Evolutionary conservation across 768 basidiomycete genomes (phyloP), one percentile per base, ranked within the genome.

Genomic region (Clavulina sp.): DNA sequence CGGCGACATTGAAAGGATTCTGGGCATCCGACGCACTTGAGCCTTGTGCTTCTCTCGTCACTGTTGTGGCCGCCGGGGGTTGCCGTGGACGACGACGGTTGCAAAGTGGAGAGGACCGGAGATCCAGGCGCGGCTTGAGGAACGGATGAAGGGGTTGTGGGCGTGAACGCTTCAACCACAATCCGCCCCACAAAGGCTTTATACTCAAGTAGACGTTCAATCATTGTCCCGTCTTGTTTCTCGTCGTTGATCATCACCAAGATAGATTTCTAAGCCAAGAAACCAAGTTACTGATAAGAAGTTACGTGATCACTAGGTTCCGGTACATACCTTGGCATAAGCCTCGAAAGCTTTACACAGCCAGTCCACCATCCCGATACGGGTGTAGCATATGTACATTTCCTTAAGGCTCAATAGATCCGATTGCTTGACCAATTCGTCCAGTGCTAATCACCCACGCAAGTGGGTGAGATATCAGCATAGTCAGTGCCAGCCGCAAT

Each of bases 221-320:
- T 80, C 85, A 92, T 89, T 19, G 73, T 69, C 7, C 84, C 85
- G 51, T 89, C 88, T 13, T 66, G 67, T 4, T 65, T 65, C 2
- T 58, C 56, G 58, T 85, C 79, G 44, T 71, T 74, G 53, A 89
- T 81, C 54, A 89, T 80, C n/a, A 60, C 57, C 50, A 70, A 64
- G 1, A 86, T 84, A 0, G 65, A 68, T 26, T 62, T 64, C 84
- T 85, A 57, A 4, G 18, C 21, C 26, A 30, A 33, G 23, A 24
- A 24, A 49, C 16, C 28, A 5, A 18, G 47, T 50, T 24, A 44
- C 50, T 23, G 38, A 41, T 34, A 41, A 31, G 41, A 43, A 4
- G 49, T 46, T 7, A 18, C 4, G 0, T 55, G 41, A 41, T 36
- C 5, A 26, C 23, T n/a, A n/a, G 18, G 31, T 48, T 1, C 28